Percentiles rank a stretch among this genome's conserved stretches.
Conservation (phyloP, 176 grass and related monocot genomes). For the Zizania latifolia region DNA sequence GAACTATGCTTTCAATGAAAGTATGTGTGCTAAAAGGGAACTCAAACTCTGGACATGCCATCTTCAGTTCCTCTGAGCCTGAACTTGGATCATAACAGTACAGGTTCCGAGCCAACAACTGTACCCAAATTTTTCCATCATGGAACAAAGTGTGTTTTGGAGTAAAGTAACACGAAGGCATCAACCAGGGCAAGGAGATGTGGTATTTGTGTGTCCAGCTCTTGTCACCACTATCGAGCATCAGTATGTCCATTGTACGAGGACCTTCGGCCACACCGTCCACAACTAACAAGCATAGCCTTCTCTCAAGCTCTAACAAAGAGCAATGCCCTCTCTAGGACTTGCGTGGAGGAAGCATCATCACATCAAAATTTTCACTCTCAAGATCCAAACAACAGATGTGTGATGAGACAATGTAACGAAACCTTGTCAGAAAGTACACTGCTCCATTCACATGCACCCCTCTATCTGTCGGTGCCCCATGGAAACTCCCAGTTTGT, state of each 20-base stretch:
- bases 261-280: slow-evolving; percentile 35
- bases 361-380: slow-evolving; percentile 28
- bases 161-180: slow-evolving; percentile 53
- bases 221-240: slow-evolving; percentile 24
- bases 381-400: slow-evolving; percentile 50
- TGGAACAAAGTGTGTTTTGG: slow-evolving; percentile 40
- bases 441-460: slow-evolving; percentile 45
- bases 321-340: slow-evolving; percentile 52
- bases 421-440: slow-evolving; percentile 46
- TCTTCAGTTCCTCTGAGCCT: slow-evolving; percentile 33
- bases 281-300: slow-evolving; percentile 45
- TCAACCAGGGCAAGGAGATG: slow-evolving; percentile 37
- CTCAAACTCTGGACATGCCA: slow-evolving; percentile 35
- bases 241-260: slow-evolving; percentile 49
- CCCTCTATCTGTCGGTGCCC: slow-evolving; percentile 42
- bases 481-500: slow-evolving; percentile 26
- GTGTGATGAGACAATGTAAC: slow-evolving; percentile 46
- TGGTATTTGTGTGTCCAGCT: slow-evolving; percentile 38
- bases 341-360: slow-evolving; percentile 43
- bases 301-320: slow-evolving; percentile 41
- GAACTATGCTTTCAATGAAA: slow-evolving; percentile 47
- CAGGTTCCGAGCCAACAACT: slow-evolving; percentile 44
- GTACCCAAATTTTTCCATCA: slow-evolving; percentile 51
- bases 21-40: slow-evolving; percentile 51
- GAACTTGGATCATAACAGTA: slow-evolving; percentile 49